phyloP scores from a whole-genome alignment of 345 rosid species.

The Sonneratia caseolaris region DNA sequence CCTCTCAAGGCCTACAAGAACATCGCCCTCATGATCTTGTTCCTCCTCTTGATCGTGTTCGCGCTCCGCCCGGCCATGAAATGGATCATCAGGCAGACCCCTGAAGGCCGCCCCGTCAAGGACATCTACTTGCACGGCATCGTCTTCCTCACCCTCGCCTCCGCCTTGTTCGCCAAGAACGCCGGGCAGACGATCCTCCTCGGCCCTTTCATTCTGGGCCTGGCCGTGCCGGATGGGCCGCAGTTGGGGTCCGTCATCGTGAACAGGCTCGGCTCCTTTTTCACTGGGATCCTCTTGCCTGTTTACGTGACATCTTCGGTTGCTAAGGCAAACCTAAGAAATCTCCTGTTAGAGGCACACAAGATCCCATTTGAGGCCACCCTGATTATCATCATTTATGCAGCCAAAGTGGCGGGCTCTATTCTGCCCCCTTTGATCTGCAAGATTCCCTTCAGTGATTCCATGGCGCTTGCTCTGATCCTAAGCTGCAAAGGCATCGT shows the following conservation, averaged over 20 bases:
- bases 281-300: conserved; percentile 21
- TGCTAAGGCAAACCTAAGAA: not conserved
- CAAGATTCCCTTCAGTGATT: conserved; percentile 9
- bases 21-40: not conserved
- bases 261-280: conserved; percentile 24
- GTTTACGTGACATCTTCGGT: conserved; percentile 17
- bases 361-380: not conserved
- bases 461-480: conserved; percentile 7
- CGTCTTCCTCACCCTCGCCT: conserved; percentile 13
- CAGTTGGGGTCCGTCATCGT: conserved; percentile 32
- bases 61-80: conserved; percentile 18
- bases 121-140: conserved; percentile 18
- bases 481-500: conserved; percentile 13
- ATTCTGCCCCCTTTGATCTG: conserved; percentile 10
- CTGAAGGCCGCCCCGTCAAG: conserved; percentile 23
- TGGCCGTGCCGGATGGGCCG: conserved; percentile 35
- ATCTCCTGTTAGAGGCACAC: not conserved
- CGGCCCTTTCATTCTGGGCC: conserved; percentile 20
- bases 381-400: conserved; percentile 1
- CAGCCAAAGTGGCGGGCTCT: not conserved
- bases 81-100: conserved; percentile 19
- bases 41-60: not conserved
- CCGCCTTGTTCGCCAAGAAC: conserved; percentile 10
- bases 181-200: conserved; percentile 17
- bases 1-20: not conserved